Conservation (phyloP, 2,329 filamentous ascomycete species). For the Purpureocillium lavendulum region DNA sequence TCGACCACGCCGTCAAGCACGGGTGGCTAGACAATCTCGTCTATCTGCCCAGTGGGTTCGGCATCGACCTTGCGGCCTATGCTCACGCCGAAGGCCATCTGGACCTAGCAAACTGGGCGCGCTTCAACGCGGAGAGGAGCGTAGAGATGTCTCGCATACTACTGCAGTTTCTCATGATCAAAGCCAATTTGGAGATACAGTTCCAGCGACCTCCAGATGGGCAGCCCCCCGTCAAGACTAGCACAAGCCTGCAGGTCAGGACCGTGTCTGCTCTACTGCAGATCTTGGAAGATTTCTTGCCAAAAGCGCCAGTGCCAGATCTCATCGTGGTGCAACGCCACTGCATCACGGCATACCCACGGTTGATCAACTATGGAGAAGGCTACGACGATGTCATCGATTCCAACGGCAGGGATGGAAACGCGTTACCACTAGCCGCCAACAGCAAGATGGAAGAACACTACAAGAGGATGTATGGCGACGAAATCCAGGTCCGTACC, state of each 20-base stretch:
- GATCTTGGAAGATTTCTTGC: slow-evolving; percentile 65
- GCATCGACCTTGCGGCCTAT: slow-evolving; percentile 76
- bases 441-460: slow-evolving; percentile 94
- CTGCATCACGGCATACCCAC: slow-evolving; percentile 87
- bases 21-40: slow-evolving; percentile 79
- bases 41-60: slow-evolving; percentile 72
- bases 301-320: slow-evolving; percentile 52
- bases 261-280: slow-evolving; percentile 75
- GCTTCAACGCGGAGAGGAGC: slow-evolving; percentile 57
- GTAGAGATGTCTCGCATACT: slow-evolving; percentile 63
- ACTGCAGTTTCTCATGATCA: slow-evolving; percentile 74
- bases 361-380: slow-evolving; percentile 93
- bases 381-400: slow-evolving; percentile 90
- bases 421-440: slow-evolving; percentile 68
- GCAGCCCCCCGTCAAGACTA: slow-evolving; percentile 47
- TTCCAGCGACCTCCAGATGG: slow-evolving; percentile 63
- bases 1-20: slow-evolving; percentile 65
- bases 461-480: slow-evolving; percentile 96
- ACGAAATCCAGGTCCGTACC: slow-evolving; percentile 76
- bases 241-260: slow-evolving; percentile 71
- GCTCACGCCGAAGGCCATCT: slow-evolving; percentile 75
- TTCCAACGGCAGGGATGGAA: slow-evolving; percentile 71
- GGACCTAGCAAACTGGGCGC: slow-evolving; percentile 74
- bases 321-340: slow-evolving; percentile 75
- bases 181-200: slow-evolving; percentile 71